Percentiles rank a stretch among this genome's conserved stretches.
Conservation (phyloP, 1,139 yeast species). For the Diutina pseudorugosa region DNA sequence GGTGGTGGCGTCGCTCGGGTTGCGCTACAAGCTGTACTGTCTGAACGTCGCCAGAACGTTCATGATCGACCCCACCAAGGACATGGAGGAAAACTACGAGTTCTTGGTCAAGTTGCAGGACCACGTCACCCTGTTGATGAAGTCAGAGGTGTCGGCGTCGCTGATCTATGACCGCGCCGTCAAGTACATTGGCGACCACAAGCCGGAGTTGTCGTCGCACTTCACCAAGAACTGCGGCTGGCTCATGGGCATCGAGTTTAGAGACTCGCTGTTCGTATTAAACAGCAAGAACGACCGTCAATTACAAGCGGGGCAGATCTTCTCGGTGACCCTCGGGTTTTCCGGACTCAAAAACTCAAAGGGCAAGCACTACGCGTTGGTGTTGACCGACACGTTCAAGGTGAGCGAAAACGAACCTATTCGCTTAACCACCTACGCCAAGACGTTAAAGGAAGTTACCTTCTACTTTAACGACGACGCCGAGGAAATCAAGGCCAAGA, state of each 20-base stretch:
- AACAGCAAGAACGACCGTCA: constrained; percentile 63
- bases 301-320: constrained; percentile 61
- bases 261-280: constrained; percentile 67
- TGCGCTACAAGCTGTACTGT: constrained; percentile 83
- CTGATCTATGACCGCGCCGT: constrained; percentile 56
- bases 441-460: constrained; percentile 62
- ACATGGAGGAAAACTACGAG: constrained; percentile 70
- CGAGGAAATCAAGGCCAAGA: constrained; percentile 16
- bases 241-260: constrained; percentile 81
- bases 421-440: constrained; percentile 64
- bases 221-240: constrained; percentile 83
- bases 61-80: constrained; percentile 77
- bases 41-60: constrained; percentile 83
- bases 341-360: constrained; percentile 41
- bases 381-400: constrained; percentile 75
- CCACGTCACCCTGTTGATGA: constrained; percentile 43
- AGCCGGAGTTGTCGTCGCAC: constrained; percentile 51
- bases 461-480: constrained; percentile 72
- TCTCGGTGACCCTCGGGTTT: constrained; percentile 72
- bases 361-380: constrained; percentile 48
- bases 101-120: constrained; percentile 58
- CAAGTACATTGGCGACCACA: constrained; percentile 42
- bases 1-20: constrained; percentile 73
- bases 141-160: constrained; percentile 55
- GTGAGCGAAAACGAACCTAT: constrained; percentile 52